These are phyloP conservation scores for Mallotus japonicus DNA, from an alignment of 441 rosid genomes.

Conservation along the genomic window DNA sequence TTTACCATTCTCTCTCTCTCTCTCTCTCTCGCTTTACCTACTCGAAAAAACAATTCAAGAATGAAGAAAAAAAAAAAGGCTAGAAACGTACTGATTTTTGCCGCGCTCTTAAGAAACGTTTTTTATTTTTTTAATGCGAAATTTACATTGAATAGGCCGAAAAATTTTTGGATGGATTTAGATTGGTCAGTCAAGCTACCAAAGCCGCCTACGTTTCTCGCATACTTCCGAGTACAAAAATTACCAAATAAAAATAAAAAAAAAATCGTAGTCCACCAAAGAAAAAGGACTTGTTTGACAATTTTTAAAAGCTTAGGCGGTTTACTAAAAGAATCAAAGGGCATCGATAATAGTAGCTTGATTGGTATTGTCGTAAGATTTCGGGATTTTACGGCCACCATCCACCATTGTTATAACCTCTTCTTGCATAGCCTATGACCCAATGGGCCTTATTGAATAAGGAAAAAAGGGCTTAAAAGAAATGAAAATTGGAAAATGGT, in stretches of 20 bases:
- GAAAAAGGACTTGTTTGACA: not conserved
- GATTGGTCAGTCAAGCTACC: not conserved
- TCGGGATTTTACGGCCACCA: too few species aligned
- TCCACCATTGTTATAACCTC: too few species aligned
- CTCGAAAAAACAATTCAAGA: not conserved
- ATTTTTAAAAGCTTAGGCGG: not conserved
- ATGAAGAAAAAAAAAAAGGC: not conserved
- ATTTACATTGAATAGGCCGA: not conserved
- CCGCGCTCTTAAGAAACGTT: not conserved
- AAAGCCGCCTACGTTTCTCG: not conserved
- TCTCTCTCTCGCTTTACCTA: not conserved
- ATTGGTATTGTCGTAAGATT: too few species aligned
- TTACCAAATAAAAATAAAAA: not conserved
- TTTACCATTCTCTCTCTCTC: slow-evolving; percentile 9
- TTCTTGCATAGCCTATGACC: too few species aligned
- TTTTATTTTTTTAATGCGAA: not conserved
- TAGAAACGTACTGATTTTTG: not conserved
- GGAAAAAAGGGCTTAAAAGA: too few species aligned
- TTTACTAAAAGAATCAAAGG: too few species aligned
- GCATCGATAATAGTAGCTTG: not conserved
- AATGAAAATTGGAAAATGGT: too few species aligned
- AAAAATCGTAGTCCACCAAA: not conserved
- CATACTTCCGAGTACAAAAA: too few species aligned
- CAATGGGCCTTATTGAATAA: too few species aligned
- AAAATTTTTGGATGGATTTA: not conserved